phyloP scores from a whole-genome alignment of 23 red algal genomes.

The Gracilariopsis chorda region DNA sequence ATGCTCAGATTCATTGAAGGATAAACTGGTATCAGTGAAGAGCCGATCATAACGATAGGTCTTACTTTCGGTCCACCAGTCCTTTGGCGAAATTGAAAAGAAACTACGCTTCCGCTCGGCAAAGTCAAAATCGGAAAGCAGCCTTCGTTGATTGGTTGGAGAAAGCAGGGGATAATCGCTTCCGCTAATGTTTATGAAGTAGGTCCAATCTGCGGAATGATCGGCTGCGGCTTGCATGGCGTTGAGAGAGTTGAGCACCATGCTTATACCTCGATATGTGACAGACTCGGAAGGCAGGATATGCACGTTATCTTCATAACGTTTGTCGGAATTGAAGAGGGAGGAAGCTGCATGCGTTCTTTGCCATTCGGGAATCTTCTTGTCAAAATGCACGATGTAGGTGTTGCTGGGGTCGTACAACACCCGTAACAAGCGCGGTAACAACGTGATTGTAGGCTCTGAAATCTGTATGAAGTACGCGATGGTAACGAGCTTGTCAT shows the following conservation, averaged over 20 bases:
- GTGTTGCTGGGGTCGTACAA: constrained; percentile 69
- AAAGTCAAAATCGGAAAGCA: constrained; percentile 36
- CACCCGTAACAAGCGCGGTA: constrained; percentile 45
- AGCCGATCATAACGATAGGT: constrained; percentile 58
- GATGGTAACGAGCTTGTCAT: constrained; percentile 23
- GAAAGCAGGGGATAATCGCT: constrained; percentile 83
- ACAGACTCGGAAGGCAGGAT: constrained; percentile 70
- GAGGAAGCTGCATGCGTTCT: constrained; percentile 20
- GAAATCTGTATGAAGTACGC: constrained; percentile 79
- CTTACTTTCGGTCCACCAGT: constrained; percentile 56
- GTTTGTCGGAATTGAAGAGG: constrained; percentile 6
- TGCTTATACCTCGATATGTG: constrained; percentile 77
- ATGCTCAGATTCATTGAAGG: constrained; percentile 51
- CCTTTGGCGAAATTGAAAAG: constrained; percentile 16
- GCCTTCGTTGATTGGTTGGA: constrained; percentile 13
- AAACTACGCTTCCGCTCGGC: constrained; percentile 43
- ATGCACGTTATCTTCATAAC: constrained; percentile 57
- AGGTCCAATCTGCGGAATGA: constrained; percentile 48
- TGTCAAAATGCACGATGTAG: constrained; percentile 84
- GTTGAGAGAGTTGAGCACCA: constrained; percentile 83
- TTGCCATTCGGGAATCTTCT: constrained; percentile 80
- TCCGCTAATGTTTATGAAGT: constrained; percentile 83
- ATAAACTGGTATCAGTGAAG: constrained; percentile 50
- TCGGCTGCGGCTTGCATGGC: constrained; percentile 54
- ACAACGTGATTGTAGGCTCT: constrained; percentile 33